Percentiles rank a stretch among this genome's conserved stretches.
Evolutionary conservation across 2,329 filamentous ascomycete genomes (phyloP).

Genomic region (Phyllosticta capitalensis): DNA sequence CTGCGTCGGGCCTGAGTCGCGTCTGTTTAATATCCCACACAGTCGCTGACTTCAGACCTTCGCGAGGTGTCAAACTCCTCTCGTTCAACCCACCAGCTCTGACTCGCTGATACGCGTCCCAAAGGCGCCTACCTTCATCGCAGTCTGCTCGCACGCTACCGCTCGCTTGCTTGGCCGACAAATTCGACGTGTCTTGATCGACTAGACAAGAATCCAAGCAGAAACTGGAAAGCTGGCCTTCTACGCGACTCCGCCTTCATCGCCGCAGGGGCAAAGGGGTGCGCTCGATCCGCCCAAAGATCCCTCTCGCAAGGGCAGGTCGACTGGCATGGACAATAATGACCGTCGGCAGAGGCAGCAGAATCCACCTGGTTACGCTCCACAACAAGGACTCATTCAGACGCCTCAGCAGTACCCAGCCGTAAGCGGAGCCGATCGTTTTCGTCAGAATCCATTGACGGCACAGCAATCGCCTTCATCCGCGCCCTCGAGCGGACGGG

Average conservation of each 20-base stretch:
- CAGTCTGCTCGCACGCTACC: slow-evolving; percentile 3
- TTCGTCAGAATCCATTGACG: slow-evolving; percentile 36
- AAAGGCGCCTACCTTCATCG: slow-evolving; percentile 3
- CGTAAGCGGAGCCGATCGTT: slow-evolving; percentile 39
- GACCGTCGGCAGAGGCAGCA: slow-evolving; percentile 64
- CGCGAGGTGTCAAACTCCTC: slow-evolving; percentile 17
- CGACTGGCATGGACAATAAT: slow-evolving; percentile 69
- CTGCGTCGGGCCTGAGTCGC: slow-evolving; percentile 21
- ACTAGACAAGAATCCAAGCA: slow-evolving; percentile 6
- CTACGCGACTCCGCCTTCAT: slow-evolving; percentile 52
- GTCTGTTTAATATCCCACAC: slow-evolving; percentile 27
- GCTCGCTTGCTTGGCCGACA: slow-evolving; percentile 8
- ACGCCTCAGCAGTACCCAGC: slow-evolving; percentile 33
- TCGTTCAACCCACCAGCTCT: slow-evolving; percentile 13
- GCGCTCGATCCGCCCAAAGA: slow-evolving; percentile 48
- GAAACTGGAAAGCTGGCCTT: slow-evolving; percentile 53
- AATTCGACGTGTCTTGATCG: slow-evolving; percentile 8
- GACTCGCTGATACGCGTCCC: slow-evolving; percentile 11
- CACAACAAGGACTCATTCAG: slow-evolving; percentile 40
- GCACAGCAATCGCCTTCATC: slow-evolving; percentile 31
- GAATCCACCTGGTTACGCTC: slow-evolving; percentile 57
- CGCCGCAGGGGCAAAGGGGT: slow-evolving; percentile 55
- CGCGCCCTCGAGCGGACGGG: slow-evolving; percentile 29
- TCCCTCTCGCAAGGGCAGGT: slow-evolving; percentile 43
- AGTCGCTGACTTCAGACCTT: slow-evolving; percentile 20